Conservation (phyloP, 2,329 filamentous ascomycete genomes). For the Calonectria hongkongensis region DNA sequence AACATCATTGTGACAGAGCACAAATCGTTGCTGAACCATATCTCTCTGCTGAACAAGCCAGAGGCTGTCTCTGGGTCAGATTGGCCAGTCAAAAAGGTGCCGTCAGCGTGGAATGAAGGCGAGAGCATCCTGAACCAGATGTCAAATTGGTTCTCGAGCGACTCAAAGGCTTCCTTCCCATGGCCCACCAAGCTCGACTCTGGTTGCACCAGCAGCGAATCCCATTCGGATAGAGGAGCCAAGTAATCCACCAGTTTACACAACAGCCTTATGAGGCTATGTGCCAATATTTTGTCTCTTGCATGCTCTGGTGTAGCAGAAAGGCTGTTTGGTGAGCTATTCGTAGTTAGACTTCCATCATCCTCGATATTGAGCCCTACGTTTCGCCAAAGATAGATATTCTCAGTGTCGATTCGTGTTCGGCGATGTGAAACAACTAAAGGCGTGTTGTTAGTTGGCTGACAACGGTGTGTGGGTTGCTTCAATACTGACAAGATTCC, state of each 20-base stretch:
- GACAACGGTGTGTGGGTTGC: no score
- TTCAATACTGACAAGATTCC: background rate
- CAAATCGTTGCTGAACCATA: slow-evolving; percentile 3
- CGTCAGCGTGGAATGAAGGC: background rate
- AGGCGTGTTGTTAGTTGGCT: background rate
- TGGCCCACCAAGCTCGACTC: background rate
- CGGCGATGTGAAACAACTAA: background rate
- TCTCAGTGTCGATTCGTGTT: background rate
- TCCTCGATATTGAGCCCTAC: background rate
- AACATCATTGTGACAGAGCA: slow-evolving; percentile 5
- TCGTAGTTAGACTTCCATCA: background rate
- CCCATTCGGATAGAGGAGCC: background rate
- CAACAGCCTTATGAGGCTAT: background rate
- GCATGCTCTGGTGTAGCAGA: background rate
- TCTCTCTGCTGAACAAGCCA: background rate
- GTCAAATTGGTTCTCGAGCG: background rate
- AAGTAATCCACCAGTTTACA: background rate
- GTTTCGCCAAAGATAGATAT: slow-evolving; percentile 4
- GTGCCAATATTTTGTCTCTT: background rate
- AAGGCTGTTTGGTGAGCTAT: background rate
- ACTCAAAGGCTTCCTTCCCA: background rate
- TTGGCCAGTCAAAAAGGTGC: background rate
- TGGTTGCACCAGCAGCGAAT: background rate
- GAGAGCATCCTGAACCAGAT: background rate
- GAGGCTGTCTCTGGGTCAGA: background rate